These are phyloP conservation scores for Cladorrhinum sp. DNA, from an alignment of 2,329 filamentous ascomycete genomes.

Conservation along the genomic window DNA sequence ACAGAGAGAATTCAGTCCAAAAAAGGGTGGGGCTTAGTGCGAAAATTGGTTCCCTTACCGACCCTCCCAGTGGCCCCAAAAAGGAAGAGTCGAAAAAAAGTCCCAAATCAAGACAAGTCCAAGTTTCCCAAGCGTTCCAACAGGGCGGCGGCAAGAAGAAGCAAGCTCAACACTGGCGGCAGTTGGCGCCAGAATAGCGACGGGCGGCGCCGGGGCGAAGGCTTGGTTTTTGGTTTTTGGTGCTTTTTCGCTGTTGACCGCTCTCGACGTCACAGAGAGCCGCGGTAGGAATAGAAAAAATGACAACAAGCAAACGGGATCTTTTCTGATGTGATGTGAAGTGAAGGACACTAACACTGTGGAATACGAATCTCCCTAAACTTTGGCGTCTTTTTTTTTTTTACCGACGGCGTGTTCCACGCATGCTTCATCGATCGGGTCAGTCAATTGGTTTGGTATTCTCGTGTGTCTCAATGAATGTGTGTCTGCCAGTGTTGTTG, in stretches of 20 bases:
- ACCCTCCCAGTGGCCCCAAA: neutral
- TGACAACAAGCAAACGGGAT: neutral
- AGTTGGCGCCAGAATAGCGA: constrained; percentile 1
- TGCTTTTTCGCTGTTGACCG: neutral
- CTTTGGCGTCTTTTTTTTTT: neutral
- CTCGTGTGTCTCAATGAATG: neutral
- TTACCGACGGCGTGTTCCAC: neutral
- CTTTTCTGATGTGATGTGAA: too few relatives aligned
- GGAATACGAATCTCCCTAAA: neutral
- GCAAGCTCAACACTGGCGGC: constrained; percentile 5
- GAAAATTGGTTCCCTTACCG: neutral
- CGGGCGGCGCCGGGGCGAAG: constrained; percentile 1
- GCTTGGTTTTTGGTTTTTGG: neutral
- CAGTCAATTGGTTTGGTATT: neutral
- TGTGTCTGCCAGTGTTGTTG: neutral
- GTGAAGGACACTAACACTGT: neutral
- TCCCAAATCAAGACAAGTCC: neutral
- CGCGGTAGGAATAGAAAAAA: neutral
- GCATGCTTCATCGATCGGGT: neutral
- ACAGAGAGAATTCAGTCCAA: neutral
- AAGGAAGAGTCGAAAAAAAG: neutral
- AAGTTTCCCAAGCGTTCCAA: neutral
- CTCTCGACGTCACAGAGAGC: neutral
- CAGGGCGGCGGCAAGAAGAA: neutral
- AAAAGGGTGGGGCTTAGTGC: neutral